A percentile compares a stretch with the other conserved stretches of the same genome.
Evolutionary conservation across 78 protist genomes (phyloP).

Genomic region (Guillardia theta): DNA sequence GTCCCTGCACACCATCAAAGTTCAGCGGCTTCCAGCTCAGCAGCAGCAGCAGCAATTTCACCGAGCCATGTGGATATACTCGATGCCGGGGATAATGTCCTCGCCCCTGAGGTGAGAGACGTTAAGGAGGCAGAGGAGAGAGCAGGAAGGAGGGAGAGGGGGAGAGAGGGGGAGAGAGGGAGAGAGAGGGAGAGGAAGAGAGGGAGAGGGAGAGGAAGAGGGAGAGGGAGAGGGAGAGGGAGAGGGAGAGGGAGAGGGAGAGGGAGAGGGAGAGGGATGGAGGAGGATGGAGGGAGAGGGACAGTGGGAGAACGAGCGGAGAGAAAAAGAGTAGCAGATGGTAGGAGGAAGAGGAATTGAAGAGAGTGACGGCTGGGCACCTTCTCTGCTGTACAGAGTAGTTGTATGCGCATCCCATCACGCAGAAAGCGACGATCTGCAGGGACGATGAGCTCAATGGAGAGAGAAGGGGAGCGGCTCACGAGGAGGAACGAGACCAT

Average conservation of each 20-base stretch:
- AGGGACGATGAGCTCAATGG: too few relatives aligned
- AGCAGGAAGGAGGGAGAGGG: neutral
- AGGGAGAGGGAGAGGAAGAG: neutral
- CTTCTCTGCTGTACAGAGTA: slow-evolving; percentile 20
- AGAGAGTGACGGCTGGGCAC: neutral
- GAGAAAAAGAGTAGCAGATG: neutral
- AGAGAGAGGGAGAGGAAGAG: neutral
- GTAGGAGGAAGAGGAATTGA: neutral
- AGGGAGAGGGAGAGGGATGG: neutral
- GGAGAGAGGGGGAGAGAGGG: neutral
- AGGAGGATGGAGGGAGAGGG: neutral
- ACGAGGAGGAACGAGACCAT: neutral
- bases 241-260: neutral
- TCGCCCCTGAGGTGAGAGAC: neutral
- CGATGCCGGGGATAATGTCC: slow-evolving; percentile 17
- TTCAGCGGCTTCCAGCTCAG: too few relatives aligned
- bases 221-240: neutral
- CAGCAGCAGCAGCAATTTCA: too few relatives aligned
- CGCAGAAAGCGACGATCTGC: neutral
- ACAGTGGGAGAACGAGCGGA: neutral
- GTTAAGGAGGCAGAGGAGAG: neutral
- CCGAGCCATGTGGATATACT: too few relatives aligned
- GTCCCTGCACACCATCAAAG: too few relatives aligned
- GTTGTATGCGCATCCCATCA: slow-evolving; percentile 31
- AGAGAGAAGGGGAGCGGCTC: too few relatives aligned